Conservation (phyloP, 139 green algal genomes). For the Picochlorum costavermella region DNA sequence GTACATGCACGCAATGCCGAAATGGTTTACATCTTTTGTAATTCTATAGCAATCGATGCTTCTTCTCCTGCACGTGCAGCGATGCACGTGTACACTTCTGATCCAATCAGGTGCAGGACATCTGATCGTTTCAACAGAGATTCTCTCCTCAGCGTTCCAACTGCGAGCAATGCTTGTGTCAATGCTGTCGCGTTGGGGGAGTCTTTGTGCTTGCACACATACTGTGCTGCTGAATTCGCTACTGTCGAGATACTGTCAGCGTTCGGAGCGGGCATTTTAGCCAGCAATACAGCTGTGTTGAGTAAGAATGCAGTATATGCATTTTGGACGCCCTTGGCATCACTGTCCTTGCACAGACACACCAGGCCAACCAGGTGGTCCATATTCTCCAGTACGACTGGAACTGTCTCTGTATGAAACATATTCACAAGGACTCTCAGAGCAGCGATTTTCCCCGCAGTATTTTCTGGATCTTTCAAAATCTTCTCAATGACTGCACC, state of each 20-base stretch:
- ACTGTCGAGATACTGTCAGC: background rate
- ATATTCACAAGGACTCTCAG: background rate
- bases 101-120: too few species aligned
- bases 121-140: too few species aligned
- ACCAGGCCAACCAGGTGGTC: background rate
- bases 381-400: constrained; percentile 26
- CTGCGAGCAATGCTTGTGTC: too few species aligned
- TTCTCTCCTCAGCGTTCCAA: too few species aligned
- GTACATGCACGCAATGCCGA: too few species aligned
- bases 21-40: too few species aligned
- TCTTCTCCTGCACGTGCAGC: too few species aligned
- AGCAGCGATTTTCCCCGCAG: background rate
- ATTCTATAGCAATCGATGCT: too few species aligned
- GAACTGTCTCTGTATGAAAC: constrained; percentile 30
- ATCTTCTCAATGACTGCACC: background rate
- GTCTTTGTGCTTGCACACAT: too few species aligned
- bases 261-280: background rate
- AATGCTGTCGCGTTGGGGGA: too few species aligned
- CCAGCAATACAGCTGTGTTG: background rate
- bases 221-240: too few species aligned
- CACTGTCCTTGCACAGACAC: background rate
- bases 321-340: background rate
- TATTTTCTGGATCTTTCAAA: background rate
- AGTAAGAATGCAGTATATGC: background rate
- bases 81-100: too few species aligned